phyloP scores from a whole-genome alignment of 164 flowering plant species.

The Santalum album region DNA sequence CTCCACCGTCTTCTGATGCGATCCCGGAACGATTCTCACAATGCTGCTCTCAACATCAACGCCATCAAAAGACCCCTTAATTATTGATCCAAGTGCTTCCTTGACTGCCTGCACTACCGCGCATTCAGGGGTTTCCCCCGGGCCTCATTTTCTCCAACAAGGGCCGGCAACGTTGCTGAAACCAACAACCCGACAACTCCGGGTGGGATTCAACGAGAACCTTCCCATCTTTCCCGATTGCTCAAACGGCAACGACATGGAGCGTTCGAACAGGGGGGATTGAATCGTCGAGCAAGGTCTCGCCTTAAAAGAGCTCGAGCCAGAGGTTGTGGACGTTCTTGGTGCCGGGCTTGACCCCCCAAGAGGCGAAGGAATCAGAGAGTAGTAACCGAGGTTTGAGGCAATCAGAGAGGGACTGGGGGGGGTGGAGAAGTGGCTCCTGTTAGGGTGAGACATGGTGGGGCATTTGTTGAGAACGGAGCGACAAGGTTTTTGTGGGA shows the following conservation, averaged over 20 bases:
- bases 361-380: conserved; percentile 56
- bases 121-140: conserved; percentile 42
- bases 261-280: conserved; percentile 70
- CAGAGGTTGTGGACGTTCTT: conserved; percentile 90
- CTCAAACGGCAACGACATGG: conserved; percentile 50
- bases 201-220: conserved; percentile 67
- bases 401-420: conserved; percentile 81
- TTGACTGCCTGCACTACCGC: conserved; percentile 60
- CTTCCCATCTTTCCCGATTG: conserved; percentile 20
- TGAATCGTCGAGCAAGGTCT: conserved; percentile 57
- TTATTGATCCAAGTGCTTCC: conserved; percentile 71
- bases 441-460: conserved; percentile 24
- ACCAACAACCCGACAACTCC: conserved; percentile 62
- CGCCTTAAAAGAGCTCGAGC: conserved; percentile 85
- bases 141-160: conserved; percentile 97
- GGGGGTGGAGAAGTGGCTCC: conserved; percentile 32
- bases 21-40: conserved; percentile 49
- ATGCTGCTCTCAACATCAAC: background rate
- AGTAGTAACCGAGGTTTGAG: conserved; percentile 66
- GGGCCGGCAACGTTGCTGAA: conserved; percentile 48
- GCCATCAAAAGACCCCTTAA: background rate
- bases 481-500: too few relatives aligned
- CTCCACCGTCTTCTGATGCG: conserved; percentile 62
- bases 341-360: conserved; percentile 90
- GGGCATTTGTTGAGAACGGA: conserved; percentile 20